Evolutionary conservation across 495 filamentous ascomycete species (phyloP), one percentile per base, ranked within the genome.

Genomic region (Acidomyces sp.): DNA sequence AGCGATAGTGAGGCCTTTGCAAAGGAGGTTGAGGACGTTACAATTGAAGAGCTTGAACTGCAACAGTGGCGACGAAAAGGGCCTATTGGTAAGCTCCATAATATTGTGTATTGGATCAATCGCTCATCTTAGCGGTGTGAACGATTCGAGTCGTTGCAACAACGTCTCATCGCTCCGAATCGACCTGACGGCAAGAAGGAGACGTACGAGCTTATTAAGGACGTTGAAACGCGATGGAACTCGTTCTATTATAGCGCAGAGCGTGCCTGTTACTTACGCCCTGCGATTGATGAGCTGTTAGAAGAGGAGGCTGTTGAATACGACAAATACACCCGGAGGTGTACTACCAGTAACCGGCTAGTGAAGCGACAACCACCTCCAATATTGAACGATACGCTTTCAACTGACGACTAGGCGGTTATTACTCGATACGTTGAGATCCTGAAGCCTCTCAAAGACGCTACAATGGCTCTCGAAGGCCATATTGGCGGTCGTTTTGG

Each of bases 61-160:
- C 33, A 38, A n/a, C n/a, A n/a, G n/a, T 49, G 30, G 46, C 46
- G 42, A 6, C 18, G 24, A 17, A 38, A 23, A 26, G 46, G 46
- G 13, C 41, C 46, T 30, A 26, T 45, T 31, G 36, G 46, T 21
- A 49, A 45, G 46, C 41, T 49, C 10, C 46, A 49, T 32, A 49
- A 49, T 32, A 5, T 49, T n/a, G 21, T 45, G 1, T 23, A 25
- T 19, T 49, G 25, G 33, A 49, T 49, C 13, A 30, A 32, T 16
- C 15, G 29, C 20, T 49, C 42, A 28, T 35, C 41, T 20, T 21
- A 49, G 27, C 34, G 26, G 9, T 19, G 27, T n/a, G 41, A 32
- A 9, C 33, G 27, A 9, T 35, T 49, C 16, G 16, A 25, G 7
- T 19, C 6, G 6, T 9, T 34, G 3, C 30, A 49, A 25, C 6